Evolutionary conservation across 768 basidiomycete genomes (phyloP).

Genomic region (Xerocomellus amylosporus): DNA sequence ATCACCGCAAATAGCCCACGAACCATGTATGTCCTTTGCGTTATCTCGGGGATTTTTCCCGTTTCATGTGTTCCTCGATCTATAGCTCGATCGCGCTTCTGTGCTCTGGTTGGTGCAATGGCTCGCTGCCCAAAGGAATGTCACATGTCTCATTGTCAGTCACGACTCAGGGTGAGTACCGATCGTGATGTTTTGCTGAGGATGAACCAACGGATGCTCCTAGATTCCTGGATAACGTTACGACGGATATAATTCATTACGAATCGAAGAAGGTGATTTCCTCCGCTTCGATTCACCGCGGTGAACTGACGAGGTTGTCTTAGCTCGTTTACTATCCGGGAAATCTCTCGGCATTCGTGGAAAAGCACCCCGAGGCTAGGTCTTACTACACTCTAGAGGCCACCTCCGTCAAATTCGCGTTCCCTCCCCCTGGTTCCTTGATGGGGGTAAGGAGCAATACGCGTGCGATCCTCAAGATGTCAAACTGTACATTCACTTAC

Average conservation of each 20-base stretch:
- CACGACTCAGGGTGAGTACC: slow-evolving; percentile 91
- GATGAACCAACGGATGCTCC: slow-evolving; percentile 2
- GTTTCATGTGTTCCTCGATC: slow-evolving; percentile 19
- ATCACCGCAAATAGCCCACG: slow-evolving; percentile 60
- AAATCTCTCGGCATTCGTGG: slow-evolving; percentile 88
- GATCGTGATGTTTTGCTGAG: slow-evolving; percentile 5
- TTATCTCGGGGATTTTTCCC: slow-evolving; percentile 17
- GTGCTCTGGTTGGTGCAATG: slow-evolving; percentile 93
- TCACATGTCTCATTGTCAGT: slow-evolving; percentile 92
- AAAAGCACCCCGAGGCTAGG: slow-evolving; percentile 86
- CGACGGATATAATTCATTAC: slow-evolving; percentile 97
- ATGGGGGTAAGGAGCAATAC: slow-evolving; percentile 98
- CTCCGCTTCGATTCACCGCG: slow-evolving; percentile 16
- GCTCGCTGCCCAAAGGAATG: slow-evolving; percentile 72
- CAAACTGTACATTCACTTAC: slow-evolving; percentile 91
- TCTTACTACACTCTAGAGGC: slow-evolving; percentile 97
- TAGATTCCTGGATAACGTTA: slow-evolving; percentile 92
- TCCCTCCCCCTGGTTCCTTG: slow-evolving; percentile 92
- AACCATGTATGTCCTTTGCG: slow-evolving; percentile 66
- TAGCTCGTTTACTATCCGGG: slow-evolving; percentile 93
- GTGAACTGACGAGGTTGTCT: slow-evolving; percentile 13
- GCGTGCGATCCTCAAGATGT: slow-evolving; percentile 90
- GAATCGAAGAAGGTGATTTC: slow-evolving; percentile 78
- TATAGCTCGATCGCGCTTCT: slow-evolving; percentile 74
- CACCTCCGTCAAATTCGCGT: slow-evolving; percentile 90